These are phyloP conservation scores for Hyphopichia pseudoburtonii DNA, from an alignment of 1,139 yeast species.

Conservation along the genomic window DNA sequence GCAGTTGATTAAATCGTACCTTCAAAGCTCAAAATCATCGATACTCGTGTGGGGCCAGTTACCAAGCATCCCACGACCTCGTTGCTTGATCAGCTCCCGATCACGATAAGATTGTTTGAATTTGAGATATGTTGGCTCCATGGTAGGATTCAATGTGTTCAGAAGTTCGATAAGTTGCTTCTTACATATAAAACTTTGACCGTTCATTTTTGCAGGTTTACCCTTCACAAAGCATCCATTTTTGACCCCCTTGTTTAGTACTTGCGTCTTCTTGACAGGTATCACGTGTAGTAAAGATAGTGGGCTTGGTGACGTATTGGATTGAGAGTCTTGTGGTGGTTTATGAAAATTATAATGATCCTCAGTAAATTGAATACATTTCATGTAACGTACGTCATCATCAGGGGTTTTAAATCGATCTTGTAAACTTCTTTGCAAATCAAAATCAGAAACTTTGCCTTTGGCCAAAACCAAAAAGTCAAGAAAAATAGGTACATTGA, in stretches of 20 bases:
- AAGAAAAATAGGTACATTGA: constrained; percentile 44
- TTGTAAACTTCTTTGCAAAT: constrained; percentile 55
- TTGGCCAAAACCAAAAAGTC: constrained; percentile 55
- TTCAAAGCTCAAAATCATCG: constrained; percentile 41
- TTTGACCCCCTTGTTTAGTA: constrained; percentile 53
- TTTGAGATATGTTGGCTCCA: no score
- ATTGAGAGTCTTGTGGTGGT: constrained; percentile 10
- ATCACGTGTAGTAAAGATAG: constrained; percentile 35
- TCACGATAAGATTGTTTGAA: constrained; percentile 23
- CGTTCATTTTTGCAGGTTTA: constrained; percentile 43
- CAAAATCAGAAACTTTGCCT: constrained; percentile 24
- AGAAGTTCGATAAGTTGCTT: constrained; percentile 16
- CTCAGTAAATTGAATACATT: constrained; percentile 19
- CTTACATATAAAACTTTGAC: constrained; percentile 45
- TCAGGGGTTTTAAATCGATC: constrained; percentile 24
- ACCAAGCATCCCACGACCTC: constrained; percentile 21
- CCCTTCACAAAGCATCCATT: constrained; percentile 51
- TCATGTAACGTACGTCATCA: constrained; percentile 8
- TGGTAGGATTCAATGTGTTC: constrained; percentile 14
- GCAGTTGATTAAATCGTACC: no score
- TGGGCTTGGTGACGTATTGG: constrained; percentile 31
- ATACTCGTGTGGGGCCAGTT: constrained; percentile 31
- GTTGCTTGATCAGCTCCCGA: constrained; percentile 24
- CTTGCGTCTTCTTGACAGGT: constrained; percentile 30
- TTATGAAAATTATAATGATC: constrained; percentile 30